Conservation (phyloP, 805 yeast species). For the Lipomyces spencermartinsiae region DNA sequence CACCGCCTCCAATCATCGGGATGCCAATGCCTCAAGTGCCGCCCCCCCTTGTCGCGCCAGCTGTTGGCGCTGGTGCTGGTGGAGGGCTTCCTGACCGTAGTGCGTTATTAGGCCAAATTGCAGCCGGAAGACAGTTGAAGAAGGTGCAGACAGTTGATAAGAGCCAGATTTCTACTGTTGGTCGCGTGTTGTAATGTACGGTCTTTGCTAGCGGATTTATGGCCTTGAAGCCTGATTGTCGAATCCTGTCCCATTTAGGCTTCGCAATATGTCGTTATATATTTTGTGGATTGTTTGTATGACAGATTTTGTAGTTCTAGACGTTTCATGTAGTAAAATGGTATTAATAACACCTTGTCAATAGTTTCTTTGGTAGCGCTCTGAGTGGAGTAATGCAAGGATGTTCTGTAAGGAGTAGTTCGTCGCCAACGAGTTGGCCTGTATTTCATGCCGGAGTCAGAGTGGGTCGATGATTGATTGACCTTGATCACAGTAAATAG, state of each 20-base stretch:
- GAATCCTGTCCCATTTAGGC: background rate
- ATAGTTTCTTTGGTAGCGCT: no score
- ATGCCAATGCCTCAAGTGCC: constrained; percentile 46
- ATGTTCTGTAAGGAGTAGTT: no score
- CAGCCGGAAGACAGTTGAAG: constrained; percentile 57
- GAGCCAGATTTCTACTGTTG: constrained; percentile 41
- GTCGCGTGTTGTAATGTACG: constrained; percentile 28
- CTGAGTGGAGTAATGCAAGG: no score
- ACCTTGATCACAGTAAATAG: no score
- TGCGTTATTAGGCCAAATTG: constrained; percentile 64
- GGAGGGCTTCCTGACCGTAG: constrained; percentile 50
- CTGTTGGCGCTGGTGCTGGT: constrained; percentile 42
- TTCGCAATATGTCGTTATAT: background rate
- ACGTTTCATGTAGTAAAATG: background rate
- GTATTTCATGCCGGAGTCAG: no score
- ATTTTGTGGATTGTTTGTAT: background rate
- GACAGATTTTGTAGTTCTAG: background rate
- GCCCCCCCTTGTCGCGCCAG: constrained; percentile 50
- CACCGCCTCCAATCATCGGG: constrained; percentile 48
- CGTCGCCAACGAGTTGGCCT: no score
- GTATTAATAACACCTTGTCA: background rate
- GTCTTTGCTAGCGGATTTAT: background rate
- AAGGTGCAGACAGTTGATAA: constrained; percentile 51
- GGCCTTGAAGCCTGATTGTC: background rate
- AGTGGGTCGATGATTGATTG: no score